These are phyloP conservation scores for Candida maesae DNA, from an alignment of 805 yeast genomes.

Conservation along the genomic window DNA sequence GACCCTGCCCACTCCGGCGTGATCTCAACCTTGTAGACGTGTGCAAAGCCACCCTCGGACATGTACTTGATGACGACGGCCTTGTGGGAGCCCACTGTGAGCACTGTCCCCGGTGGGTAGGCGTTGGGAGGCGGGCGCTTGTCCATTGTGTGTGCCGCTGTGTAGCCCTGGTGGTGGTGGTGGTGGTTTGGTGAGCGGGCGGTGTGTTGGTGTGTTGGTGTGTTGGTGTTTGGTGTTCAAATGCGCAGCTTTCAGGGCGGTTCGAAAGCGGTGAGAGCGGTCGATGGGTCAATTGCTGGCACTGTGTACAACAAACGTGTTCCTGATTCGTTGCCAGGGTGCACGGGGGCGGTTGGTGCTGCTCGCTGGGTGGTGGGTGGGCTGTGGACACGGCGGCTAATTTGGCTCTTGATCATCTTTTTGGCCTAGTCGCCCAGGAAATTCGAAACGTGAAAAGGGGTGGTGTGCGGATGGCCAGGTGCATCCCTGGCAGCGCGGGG, in stretches of 20 bases:
- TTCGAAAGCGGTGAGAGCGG: neutral
- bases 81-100: conserved; percentile 81
- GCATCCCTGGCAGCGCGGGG: no score
- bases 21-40: conserved; percentile 78
- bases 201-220: no score
- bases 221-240: no score
- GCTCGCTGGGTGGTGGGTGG: neutral
- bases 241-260: no score
- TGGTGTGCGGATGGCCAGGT: conserved; percentile 4
- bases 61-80: conserved; percentile 67
- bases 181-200: neutral
- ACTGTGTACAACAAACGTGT: neutral
- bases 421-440: neutral
- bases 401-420: neutral
- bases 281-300: no score
- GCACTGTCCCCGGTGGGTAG: conserved; percentile 69
- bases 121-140: conserved; percentile 50
- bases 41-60: conserved; percentile 94
- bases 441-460: no score
- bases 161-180: neutral
- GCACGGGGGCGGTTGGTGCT: no score
- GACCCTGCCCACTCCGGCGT: conserved; percentile 54
- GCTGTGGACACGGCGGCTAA: conserved; percentile 2
- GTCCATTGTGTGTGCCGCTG: conserved; percentile 9
- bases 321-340: no score